Evolutionary conservation across 2,329 filamentous ascomycete genomes (phyloP).

Genomic region (Hysterium pulicare): DNA sequence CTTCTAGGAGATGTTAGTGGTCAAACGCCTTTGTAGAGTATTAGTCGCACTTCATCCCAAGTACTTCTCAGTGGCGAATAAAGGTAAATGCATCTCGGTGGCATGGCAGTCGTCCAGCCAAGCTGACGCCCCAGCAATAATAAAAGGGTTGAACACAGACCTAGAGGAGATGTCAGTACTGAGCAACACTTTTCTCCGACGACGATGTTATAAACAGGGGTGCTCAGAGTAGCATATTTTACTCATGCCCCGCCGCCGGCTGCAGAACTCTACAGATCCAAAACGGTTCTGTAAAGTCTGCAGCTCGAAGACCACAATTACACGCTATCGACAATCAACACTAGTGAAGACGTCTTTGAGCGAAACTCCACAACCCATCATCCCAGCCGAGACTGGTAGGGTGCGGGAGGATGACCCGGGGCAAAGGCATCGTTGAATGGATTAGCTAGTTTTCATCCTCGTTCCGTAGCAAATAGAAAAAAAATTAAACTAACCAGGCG

Average conservation of each 20-base stretch:
- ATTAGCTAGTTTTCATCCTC: slow-evolving; percentile 59
- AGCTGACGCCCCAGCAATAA: too few relatives aligned
- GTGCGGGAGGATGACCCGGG: slow-evolving; percentile 73
- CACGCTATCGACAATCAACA: slow-evolving; percentile 38
- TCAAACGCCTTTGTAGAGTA: too few relatives aligned
- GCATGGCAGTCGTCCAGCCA: too few relatives aligned
- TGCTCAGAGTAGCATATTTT: slow-evolving; percentile 66
- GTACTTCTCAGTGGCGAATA: too few relatives aligned
- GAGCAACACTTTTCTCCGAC: too few relatives aligned
- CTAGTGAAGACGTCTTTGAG: slow-evolving; percentile 29
- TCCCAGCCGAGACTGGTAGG: slow-evolving; percentile 56
- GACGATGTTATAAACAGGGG: too few relatives aligned
- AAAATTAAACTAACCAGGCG: slow-evolving; percentile 20
- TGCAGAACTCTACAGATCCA: slow-evolving; percentile 45
- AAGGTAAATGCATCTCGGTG: too few relatives aligned
- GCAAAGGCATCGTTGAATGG: slow-evolving; percentile 59
- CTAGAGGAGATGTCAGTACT: too few relatives aligned
- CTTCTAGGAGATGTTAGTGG: too few relatives aligned
- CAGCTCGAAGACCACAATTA: slow-evolving; percentile 56
- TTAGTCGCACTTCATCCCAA: too few relatives aligned
- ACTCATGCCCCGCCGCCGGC: slow-evolving; percentile 66
- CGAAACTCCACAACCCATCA: slow-evolving; percentile 74
- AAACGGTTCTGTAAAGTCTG: slow-evolving; percentile 34
- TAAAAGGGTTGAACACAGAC: too few relatives aligned
- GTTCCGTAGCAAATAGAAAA: slow-evolving; percentile 33